phyloP scores from a whole-genome alignment of 306 rosid species.

The Abrus pulchellus region DNA sequence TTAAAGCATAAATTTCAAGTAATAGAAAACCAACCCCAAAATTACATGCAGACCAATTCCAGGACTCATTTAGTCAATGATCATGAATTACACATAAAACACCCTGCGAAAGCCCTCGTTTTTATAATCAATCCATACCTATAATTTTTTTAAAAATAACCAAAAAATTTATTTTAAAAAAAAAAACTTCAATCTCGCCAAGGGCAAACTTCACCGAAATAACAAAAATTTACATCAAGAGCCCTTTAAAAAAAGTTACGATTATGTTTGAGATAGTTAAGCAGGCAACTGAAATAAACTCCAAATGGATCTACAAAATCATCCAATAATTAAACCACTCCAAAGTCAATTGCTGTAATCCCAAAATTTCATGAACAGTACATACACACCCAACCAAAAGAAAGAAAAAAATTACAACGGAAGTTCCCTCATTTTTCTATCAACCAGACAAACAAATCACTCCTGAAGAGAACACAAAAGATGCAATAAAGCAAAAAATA shows the following conservation, averaged over 20 bases:
- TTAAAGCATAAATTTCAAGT: conserved; percentile 13
- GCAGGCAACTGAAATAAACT: conserved; percentile 35
- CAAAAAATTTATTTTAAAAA: neutral
- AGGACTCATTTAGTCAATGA: neutral
- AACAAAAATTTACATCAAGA: conserved; percentile 3
- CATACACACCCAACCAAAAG: conserved; percentile 17
- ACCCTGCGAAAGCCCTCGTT: neutral
- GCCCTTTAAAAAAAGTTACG: neutral
- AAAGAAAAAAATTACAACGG: neutral
- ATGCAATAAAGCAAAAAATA: neutral
- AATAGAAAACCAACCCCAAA: neutral
- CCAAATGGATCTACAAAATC: conserved; percentile 46
- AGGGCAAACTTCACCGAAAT: neutral
- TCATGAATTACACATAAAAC: neutral
- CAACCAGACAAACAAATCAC: neutral
- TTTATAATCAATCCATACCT: neutral
- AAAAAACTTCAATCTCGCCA: neutral
- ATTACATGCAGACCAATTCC: neutral
- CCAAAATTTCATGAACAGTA: neutral
- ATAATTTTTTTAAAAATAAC: neutral
- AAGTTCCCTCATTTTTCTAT: neutral
- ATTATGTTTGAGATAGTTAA: neutral
- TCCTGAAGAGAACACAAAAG: neutral
- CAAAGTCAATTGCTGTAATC: neutral
- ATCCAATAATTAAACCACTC: conserved; percentile 12